A percentile compares a stretch with the other conserved stretches of the same genome.
Conservation (phyloP, 2,329 filamentous ascomycete species). For the Aspergillus fructus region DNA sequence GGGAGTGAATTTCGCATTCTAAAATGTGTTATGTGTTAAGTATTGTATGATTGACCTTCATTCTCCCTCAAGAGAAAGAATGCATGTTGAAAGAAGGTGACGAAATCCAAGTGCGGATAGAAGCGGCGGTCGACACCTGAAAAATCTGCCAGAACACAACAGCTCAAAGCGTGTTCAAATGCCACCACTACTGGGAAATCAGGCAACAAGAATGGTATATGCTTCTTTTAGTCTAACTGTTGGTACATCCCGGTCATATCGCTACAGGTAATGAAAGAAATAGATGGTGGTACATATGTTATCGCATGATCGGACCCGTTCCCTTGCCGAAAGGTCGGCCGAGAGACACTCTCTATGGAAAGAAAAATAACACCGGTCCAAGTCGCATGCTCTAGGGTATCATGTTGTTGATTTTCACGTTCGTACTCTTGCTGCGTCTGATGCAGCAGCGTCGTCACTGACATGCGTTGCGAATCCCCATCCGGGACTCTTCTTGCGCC, state of each 20-base stretch:
- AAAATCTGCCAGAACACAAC: constrained; percentile 9
- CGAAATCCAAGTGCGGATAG: not conserved
- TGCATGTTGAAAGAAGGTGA: not conserved
- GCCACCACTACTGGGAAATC: not conserved
- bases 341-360: not conserved
- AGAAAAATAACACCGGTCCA: not conserved
- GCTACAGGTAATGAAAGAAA: constrained; percentile 18
- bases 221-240: constrained; percentile 22
- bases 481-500: constrained; percentile 57
- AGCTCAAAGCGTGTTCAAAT: not conserved
- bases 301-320: constrained; percentile 13
- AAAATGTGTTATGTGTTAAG: not conserved
- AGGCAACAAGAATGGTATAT: constrained; percentile 6
- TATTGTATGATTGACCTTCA: not conserved
- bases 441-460: constrained; percentile 28
- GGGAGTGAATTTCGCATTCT: not conserved
- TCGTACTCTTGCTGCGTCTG: constrained; percentile 44
- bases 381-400: constrained; percentile 7
- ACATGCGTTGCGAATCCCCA: constrained; percentile 51
- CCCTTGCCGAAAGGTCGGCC: constrained; percentile 1
- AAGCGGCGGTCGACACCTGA: not conserved
- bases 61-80: not conserved
- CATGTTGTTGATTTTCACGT: constrained; percentile 24
- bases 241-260: constrained; percentile 31
- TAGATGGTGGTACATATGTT: constrained; percentile 24